Conservation (phyloP, 2,329 filamentous ascomycete species). For the Diaporthe caulivora region DNA sequence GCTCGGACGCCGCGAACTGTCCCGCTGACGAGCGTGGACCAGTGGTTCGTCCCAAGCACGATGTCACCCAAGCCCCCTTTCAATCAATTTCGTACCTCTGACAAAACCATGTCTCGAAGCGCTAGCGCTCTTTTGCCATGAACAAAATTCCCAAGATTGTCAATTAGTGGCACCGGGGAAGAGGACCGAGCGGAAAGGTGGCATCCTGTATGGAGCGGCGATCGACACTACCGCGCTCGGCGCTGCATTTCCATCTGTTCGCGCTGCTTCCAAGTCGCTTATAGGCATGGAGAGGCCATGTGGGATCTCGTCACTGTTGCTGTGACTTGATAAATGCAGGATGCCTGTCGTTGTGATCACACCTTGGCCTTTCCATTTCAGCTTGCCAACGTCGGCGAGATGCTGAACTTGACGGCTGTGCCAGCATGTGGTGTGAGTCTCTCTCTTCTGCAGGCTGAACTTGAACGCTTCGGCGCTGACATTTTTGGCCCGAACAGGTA, state of each 20-base stretch:
- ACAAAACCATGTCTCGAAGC: background rate
- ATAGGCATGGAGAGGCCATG: slow-evolving; percentile 5
- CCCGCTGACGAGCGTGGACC: slow-evolving; percentile 4
- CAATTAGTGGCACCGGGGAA: background rate
- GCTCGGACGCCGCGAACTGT: slow-evolving; percentile 22
- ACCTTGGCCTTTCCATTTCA: background rate
- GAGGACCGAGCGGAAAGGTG: slow-evolving; percentile 16
- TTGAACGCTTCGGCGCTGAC: background rate
- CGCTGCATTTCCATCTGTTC: background rate
- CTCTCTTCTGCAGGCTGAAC: background rate
- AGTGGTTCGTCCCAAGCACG: slow-evolving; percentile 24
- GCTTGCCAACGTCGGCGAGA: slow-evolving; percentile 1
- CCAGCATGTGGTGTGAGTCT: slow-evolving; percentile 32
- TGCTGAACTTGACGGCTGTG: slow-evolving; percentile 32
- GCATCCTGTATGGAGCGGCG: slow-evolving; percentile 2
- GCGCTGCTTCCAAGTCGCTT: slow-evolving; percentile 1
- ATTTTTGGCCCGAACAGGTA: background rate
- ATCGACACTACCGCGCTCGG: slow-evolving; percentile 15
- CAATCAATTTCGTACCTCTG: slow-evolving; percentile 13
- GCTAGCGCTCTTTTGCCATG: background rate
- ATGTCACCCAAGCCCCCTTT: slow-evolving; percentile 16
- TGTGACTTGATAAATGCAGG: background rate
- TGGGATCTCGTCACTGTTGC: slow-evolving; percentile 5
- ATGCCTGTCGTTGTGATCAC: slow-evolving; percentile 17
- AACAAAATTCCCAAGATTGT: background rate